phyloP scores from a whole-genome alignment of 805 yeast species.

The Suhomyces sp. region DNA sequence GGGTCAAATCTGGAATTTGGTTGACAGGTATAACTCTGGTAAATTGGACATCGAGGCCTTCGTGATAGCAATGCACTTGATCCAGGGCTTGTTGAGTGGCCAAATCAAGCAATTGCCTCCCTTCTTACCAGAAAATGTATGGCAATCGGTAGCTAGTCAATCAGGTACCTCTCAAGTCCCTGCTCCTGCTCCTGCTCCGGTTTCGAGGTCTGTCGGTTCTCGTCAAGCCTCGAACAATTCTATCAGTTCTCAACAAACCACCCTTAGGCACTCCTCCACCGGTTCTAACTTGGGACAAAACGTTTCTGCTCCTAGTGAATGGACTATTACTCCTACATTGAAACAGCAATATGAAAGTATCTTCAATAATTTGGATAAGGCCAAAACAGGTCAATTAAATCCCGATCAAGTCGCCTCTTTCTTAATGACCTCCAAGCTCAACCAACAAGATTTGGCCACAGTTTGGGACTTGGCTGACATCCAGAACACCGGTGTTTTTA shows the following conservation, averaged over 20 bases:
- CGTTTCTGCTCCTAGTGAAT: conserved; percentile 42
- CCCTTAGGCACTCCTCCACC: conserved; percentile 27
- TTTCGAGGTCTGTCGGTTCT: conserved; percentile 33
- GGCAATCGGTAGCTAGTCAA: conserved; percentile 34
- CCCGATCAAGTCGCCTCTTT: conserved; percentile 86
- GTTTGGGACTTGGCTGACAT: conserved; percentile 96
- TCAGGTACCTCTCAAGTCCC: too few relatives aligned
- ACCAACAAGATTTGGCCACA: conserved; percentile 79
- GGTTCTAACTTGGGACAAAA: conserved; percentile 8
- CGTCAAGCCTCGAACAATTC: conserved; percentile 35
- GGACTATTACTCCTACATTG: conserved; percentile 69
- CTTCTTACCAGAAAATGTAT: conserved; percentile 38
- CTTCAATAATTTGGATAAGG: conserved; percentile 74
- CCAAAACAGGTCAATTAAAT: conserved; percentile 58
- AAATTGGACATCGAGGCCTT: conserved; percentile 72
- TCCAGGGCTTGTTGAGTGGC: conserved; percentile 76
- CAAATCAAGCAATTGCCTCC: conserved; percentile 56
- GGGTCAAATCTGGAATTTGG: conserved; percentile 87
- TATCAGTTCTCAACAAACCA: conserved; percentile 34
- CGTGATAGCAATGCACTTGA: conserved; percentile 91
- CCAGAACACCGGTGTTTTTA: conserved; percentile 79
- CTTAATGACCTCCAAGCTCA: conserved; percentile 81
- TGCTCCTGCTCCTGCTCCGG: too few relatives aligned
- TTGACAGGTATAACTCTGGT: conserved; percentile 76
- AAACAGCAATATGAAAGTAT: conserved; percentile 76